Evolutionary conservation across 2,329 filamentous ascomycete species (phyloP).

Genomic region (Nemania sp.): DNA sequence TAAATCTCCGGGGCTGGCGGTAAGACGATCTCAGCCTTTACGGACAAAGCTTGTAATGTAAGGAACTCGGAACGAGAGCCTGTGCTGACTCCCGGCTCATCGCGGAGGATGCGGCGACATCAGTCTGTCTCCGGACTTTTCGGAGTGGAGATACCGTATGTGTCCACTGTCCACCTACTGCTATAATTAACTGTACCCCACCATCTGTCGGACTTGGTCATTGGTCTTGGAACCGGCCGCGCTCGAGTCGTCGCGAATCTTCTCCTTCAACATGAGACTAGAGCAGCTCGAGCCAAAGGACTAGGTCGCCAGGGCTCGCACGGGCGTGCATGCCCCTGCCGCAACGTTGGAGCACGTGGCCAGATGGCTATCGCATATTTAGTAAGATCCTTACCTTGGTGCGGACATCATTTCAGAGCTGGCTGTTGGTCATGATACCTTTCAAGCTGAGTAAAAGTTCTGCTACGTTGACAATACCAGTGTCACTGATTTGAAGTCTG

Average conservation of each 20-base stretch:
- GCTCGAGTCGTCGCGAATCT: not conserved
- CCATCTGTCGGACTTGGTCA: not conserved
- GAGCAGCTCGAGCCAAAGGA: not conserved
- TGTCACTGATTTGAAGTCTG: not conserved
- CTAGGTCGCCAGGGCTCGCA: not conserved
- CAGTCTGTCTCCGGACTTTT: constrained; percentile 9
- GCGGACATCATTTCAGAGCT: not conserved
- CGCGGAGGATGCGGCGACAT: constrained; percentile 12
- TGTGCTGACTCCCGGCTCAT: constrained; percentile 11
- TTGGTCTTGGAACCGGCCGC: not conserved
- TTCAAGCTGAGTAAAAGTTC: not conserved
- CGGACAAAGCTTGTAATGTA: constrained; percentile 6
- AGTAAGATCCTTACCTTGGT: not conserved
- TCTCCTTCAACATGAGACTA: not conserved
- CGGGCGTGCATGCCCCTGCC: not conserved
- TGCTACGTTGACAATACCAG: not conserved
- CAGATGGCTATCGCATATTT: not conserved
- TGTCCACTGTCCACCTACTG: constrained; percentile 11
- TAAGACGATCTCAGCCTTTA: constrained; percentile 3
- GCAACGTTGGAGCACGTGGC: not conserved
- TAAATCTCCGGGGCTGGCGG: too few relatives aligned
- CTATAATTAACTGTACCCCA: constrained; percentile 1
- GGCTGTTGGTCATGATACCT: not conserved
- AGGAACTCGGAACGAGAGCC: constrained; percentile 5
- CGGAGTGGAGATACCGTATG: constrained; percentile 10